Evolutionary conservation across 2,329 filamentous ascomycete species (phyloP).

Genomic region (Helminthosporium solani): DNA sequence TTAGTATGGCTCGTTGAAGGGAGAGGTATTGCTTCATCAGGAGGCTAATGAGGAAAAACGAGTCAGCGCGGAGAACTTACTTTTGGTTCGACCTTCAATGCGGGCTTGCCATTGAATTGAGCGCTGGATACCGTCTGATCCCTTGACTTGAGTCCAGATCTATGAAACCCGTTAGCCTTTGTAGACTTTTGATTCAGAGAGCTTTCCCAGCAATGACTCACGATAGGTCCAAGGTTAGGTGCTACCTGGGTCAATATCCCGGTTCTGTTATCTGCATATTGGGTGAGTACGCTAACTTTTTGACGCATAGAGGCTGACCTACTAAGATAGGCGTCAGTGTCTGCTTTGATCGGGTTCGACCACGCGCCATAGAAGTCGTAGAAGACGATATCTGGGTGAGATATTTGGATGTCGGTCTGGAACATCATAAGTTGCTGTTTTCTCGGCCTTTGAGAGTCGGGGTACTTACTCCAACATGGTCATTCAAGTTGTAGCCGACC

Average conservation of each 20-base stretch:
- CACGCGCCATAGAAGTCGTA: constrained; percentile 66
- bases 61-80: constrained; percentile 5
- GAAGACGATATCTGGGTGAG: constrained; percentile 52
- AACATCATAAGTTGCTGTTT: constrained; percentile 5
- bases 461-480: constrained; percentile 49
- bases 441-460: neutral
- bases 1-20: too few species aligned
- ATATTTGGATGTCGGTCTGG: constrained; percentile 53
- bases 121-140: constrained; percentile 58
- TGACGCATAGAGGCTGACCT: neutral
- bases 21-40: neutral
- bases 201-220: constrained; percentile 1
- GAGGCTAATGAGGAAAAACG: neutral
- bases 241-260: constrained; percentile 63
- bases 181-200: neutral
- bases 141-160: constrained; percentile 57
- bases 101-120: constrained; percentile 66
- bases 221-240: constrained; percentile 61
- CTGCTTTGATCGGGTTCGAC: constrained; percentile 41
- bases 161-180: neutral
- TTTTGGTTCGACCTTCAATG: constrained; percentile 51
- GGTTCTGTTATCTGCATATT: constrained; percentile 41
- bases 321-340: constrained; percentile 42
- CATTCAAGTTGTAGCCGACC: constrained; percentile 50
- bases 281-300: constrained; percentile 3